Evolutionary conservation across 108 stramenopile genomes (phyloP), one percentile per base, ranked within the genome.

Genomic region (Skeletonema potamos): DNA sequence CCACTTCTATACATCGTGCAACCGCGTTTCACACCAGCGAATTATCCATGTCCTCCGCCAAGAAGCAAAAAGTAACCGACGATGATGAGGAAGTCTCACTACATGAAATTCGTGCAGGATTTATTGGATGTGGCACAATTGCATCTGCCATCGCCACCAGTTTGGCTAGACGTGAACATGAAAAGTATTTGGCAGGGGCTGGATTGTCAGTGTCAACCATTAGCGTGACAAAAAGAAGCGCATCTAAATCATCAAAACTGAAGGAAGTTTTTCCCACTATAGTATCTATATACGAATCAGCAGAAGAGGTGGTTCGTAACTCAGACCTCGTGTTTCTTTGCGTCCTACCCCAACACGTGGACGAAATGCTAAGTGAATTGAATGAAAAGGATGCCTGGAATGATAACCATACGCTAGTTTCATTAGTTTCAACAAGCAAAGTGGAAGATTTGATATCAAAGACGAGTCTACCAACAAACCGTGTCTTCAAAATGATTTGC

Each of bases 81-180:
- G 48, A 51, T 24, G 22, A 44, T 44, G 43, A 51, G 20, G n/a
- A 22, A 20, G 1, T 2, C 1, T 5, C 48, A 8, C 39, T 64
- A 2, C 72, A 68, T 5, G 27, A 27, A 33, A 64, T 79, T 32
- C 36, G 78, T 0, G 77, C 86, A 17, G 93, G 93, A 15, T 91
- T 94, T 68, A 34, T 91, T 29, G 93, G 93, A n/a, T 90, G 82
- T 58, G 93, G 93, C 15, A 94, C 93, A 9, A 91, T 94, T 58
- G 93, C 89, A 27, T 70, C 73, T 13, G 75, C 87, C 54, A 94
- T 94, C 51, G 93, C 87, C 22, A 87, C 73, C 2, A 89, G 86
- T 12, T 61, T 94, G 22, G 82, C 73, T 27, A 41, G 32, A 12
- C 54, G 64, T 15, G 46, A 29, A 6, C 69, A 68, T 36, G 66